Evolutionary conservation across 73 alveolate genomes (phyloP).

Genomic region (Symbiodinium natans): DNA sequence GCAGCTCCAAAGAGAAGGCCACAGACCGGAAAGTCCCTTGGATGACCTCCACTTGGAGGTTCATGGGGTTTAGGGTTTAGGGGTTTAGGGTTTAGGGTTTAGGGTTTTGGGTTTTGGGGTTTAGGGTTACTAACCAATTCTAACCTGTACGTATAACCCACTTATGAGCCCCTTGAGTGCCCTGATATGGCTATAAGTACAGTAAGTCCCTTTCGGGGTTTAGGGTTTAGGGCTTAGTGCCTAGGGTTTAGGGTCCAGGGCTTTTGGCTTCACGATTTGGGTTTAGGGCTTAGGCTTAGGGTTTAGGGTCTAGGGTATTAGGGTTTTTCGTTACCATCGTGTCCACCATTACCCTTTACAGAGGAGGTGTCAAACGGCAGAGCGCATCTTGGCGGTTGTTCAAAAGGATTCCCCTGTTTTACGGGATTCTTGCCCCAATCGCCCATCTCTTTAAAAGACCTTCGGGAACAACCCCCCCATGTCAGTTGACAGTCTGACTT

Average conservation of each 20-base stretch:
- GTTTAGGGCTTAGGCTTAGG: neutral
- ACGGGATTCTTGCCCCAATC: no score
- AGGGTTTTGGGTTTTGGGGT: no score
- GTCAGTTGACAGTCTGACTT: neutral
- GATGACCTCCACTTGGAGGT: constrained; percentile 11
- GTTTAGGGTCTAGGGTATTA: neutral
- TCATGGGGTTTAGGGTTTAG: neutral
- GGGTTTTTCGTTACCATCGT: neutral
- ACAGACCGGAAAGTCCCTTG: constrained; percentile 32
- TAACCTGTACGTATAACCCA: no score
- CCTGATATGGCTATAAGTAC: no score
- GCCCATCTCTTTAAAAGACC: no score
- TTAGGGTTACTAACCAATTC: no score
- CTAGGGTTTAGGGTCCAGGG: neutral
- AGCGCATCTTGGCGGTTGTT: neutral
- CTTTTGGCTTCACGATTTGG: neutral
- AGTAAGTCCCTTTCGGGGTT: no score
- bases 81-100: no score
- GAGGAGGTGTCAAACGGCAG: neutral
- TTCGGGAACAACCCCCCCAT: neutral
- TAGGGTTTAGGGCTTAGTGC: no score
- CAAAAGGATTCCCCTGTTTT: neutral
- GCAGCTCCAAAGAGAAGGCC: constrained; percentile 23
- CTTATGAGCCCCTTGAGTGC: no score
- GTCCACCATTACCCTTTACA: no score